Conservation (phyloP, 139 green algal species). For the Nannochloris sp. region DNA sequence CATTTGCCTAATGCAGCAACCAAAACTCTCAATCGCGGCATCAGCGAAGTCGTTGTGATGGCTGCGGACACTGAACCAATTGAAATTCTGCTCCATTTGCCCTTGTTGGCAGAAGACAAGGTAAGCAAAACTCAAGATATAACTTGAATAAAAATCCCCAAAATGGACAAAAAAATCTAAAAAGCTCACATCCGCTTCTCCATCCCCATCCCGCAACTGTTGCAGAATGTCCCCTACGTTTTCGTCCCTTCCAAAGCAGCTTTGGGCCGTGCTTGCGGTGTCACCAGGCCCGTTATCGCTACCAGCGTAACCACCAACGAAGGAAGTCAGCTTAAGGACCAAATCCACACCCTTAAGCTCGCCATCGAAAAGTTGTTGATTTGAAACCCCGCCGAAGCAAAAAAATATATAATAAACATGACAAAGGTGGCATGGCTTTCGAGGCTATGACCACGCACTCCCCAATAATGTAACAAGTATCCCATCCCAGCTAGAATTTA, state of each 20-base stretch:
- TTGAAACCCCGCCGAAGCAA: no score
- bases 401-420: not conserved
- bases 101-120: constrained; percentile 98
- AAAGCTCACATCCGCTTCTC: not conserved
- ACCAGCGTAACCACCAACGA: constrained; percentile 95
- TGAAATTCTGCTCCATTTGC: constrained; percentile 98
- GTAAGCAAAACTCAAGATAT: constrained; percentile 15
- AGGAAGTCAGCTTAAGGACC: constrained; percentile 91
- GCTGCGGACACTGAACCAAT: constrained; percentile 97
- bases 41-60: constrained; percentile 97
- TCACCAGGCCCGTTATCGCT: constrained; percentile 90
- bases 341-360: constrained; percentile 91
- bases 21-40: constrained; percentile 92
- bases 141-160: not conserved
- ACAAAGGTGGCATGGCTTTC: not conserved
- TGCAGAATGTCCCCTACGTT: constrained; percentile 96
- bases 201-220: not conserved
- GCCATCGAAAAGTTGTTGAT: constrained; percentile 97
- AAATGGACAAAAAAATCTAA: not conserved
- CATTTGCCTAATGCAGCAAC: constrained; percentile 53
- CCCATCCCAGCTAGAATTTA: not conserved
- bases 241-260: constrained; percentile 98
- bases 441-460: not conserved
- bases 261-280: constrained; percentile 93
- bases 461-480: not conserved